These are phyloP conservation scores for Zygotorulaspora mrakii DNA, from an alignment of 1,139 yeast genomes.

Conservation along the genomic window DNA sequence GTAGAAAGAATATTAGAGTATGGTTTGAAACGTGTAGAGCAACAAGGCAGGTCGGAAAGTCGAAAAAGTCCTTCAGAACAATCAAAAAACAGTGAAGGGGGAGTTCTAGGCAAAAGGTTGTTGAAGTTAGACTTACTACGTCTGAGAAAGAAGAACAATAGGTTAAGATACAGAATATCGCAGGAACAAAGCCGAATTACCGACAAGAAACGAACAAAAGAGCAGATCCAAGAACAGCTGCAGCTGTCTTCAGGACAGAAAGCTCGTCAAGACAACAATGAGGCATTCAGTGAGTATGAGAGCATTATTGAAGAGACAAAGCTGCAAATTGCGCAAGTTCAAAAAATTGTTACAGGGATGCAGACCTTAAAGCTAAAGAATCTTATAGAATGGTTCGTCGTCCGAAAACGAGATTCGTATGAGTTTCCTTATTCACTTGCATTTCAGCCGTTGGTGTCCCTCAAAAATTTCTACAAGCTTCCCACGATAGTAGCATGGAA, in stretches of 20 bases:
- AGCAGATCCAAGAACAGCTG: conserved; percentile 9
- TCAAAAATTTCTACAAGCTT: conserved; percentile 21
- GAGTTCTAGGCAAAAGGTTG: conserved; percentile 22
- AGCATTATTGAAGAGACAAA: conserved; percentile 5
- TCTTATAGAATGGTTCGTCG: conserved; percentile 24
- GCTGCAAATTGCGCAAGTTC: conserved; percentile 15
- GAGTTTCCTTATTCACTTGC: conserved; percentile 27
- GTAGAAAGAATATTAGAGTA: conserved; percentile 23
- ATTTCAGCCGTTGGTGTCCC: conserved; percentile 28
- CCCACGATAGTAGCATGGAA: conserved; percentile 20
- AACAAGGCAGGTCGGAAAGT: conserved; percentile 9
- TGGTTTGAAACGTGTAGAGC: conserved; percentile 14
- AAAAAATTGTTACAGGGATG: conserved; percentile 13
- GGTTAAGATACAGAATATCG: conserved; percentile 18
- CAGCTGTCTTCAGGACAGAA: background rate
- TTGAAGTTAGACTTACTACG: conserved; percentile 22
- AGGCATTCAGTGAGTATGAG: background rate
- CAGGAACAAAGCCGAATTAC: conserved; percentile 17
- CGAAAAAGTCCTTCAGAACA: background rate
- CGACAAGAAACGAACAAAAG: conserved; percentile 15
- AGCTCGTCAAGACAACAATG: background rate
- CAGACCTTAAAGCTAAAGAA: conserved; percentile 16
- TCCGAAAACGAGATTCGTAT: conserved; percentile 22
- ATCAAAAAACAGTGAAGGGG: conserved; percentile 11
- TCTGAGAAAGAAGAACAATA: conserved; percentile 19